These are phyloP conservation scores for Paramecium biaurelia DNA, from an alignment of 73 alveolate genomes.

Conservation along the genomic window DNA sequence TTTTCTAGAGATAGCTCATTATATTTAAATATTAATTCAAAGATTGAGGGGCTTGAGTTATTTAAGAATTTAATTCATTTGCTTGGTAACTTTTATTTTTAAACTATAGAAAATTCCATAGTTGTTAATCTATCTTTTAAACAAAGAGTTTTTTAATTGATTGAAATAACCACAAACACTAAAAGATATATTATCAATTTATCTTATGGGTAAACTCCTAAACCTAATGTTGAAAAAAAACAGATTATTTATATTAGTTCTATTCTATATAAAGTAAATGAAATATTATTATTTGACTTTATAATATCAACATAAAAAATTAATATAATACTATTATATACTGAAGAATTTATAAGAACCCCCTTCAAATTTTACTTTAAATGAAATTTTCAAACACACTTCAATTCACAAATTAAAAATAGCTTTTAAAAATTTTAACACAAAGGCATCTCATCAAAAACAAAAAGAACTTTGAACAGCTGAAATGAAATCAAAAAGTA, in stretches of 20 bases:
- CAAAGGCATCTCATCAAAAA: neutral
- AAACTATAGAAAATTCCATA: no score
- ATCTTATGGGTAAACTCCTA: slow-evolving; percentile 74
- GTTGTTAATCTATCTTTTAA: no score
- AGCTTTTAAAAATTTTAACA: neutral
- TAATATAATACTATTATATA: neutral
- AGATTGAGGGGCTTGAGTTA: no score
- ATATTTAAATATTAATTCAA: no score
- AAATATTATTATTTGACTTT: neutral
- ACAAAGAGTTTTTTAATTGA: no score
- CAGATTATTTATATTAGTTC: slow-evolving; percentile 53
- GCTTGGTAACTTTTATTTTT: no score
- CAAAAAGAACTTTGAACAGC: neutral
- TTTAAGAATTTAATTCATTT: no score
- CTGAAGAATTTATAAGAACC: neutral
- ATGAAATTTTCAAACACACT: neutral
- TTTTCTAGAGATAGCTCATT: no score
- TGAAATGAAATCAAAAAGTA: neutral
- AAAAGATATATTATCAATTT: no score
- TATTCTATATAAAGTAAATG: neutral
- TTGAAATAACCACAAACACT: no score
- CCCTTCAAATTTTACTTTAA: neutral
- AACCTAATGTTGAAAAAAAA: slow-evolving; percentile 63
- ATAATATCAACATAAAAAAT: no score
- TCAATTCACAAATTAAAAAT: neutral